Evolutionary conservation across 2,329 filamentous ascomycete genomes (phyloP), one percentile per base, ranked within the genome.

Genomic region (Diplodia sapinea): DNA sequence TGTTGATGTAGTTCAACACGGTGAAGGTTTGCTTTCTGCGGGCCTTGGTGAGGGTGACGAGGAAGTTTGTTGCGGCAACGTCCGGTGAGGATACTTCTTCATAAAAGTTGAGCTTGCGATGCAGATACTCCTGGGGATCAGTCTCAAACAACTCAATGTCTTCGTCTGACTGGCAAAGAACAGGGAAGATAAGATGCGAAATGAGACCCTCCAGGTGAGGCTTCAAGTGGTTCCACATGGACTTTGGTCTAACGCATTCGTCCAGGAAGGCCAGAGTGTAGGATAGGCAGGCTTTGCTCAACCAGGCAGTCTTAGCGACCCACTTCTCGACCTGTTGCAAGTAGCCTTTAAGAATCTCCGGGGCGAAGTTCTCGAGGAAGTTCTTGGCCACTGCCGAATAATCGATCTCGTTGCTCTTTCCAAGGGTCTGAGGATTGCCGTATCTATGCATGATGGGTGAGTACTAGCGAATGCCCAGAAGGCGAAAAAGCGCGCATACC

Each of bases 61-160:
- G 84, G 84, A 99, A 98, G 80, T 97, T 98, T 17, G 94, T 97
- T 4, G 95, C 95, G 3, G 95, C 92, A 68, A 98, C 92, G 78
- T 98, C 95, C 7, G 95, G 95, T 17, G 95, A 90, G 0, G 94
- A 96, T 4, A 96, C 92, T 76, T 99, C 95, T 80, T 99, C 95
- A 78, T 96, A 99, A 77, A 94, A 97, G 80, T 98, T 99, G 69
- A 99, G 85, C 79, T 97, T 98, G 67, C 95, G 89, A 82, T 99
- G 95, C 50, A 99, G 88, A 77, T 98, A 99, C 79, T 99, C 95
- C 70, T 95, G 92, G 5, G 95, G 95, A 76, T 99, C 93, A 13
- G 94, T 91, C 76, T 96, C 89, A 76, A 99, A 99, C 72, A 96
- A 88, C 78, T 97, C 93, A 61, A 97, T 86, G 74, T 99, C 95